Evolutionary conservation across 164 flowering plant species (phyloP).

Genomic region (Platanus orientalis): DNA sequence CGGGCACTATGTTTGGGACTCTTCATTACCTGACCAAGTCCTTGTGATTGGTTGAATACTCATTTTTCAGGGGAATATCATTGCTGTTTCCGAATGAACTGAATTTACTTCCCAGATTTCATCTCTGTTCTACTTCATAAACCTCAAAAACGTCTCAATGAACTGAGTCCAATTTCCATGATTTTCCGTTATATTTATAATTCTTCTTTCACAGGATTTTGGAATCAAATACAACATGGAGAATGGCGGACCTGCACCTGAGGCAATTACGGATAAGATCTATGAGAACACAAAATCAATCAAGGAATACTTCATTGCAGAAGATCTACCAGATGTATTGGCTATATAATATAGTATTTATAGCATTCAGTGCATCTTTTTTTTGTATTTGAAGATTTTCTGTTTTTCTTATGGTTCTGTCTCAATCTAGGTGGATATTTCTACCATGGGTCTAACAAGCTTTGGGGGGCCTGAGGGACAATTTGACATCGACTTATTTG

Average conservation of each 20-base stretch:
- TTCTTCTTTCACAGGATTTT: constrained; percentile 61
- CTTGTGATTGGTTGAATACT: no score
- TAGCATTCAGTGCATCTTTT: background rate
- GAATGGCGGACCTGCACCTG: constrained; percentile 99
- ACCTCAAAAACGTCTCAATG: no score
- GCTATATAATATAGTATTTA: background rate
- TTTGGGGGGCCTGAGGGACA: constrained; percentile 89
- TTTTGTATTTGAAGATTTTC: background rate
- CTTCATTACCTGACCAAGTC: no score
- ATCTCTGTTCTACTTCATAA: no score
- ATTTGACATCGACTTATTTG: constrained; percentile 94
- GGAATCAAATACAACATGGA: constrained; percentile 99
- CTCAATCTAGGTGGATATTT: constrained; percentile 68
- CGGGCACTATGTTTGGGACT: no score
- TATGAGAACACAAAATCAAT: constrained; percentile 82
- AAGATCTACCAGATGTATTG: constrained; percentile 79
- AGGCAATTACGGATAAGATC: constrained; percentile 86
- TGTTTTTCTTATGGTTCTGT: background rate
- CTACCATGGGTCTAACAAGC: constrained; percentile 49
- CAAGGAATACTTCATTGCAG: constrained; percentile 77
- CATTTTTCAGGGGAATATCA: no score
- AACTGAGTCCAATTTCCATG: background rate
- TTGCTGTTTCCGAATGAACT: no score
- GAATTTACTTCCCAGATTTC: no score
- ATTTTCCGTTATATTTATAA: background rate